phyloP scores from a whole-genome alignment of 2,329 filamentous ascomycete species.

The Botryotinia convoluta region DNA sequence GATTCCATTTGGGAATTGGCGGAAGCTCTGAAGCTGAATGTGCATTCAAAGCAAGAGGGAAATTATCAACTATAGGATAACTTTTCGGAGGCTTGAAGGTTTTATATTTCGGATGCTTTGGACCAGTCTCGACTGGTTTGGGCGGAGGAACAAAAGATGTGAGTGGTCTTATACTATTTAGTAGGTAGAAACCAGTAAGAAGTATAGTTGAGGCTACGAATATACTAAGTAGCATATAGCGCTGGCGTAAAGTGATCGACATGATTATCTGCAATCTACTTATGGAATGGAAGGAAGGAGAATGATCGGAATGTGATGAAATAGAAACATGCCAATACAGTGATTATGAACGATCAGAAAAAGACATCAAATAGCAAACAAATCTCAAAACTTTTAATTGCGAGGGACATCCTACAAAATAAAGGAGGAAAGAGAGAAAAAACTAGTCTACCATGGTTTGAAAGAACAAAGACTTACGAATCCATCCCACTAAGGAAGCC shows the following conservation, averaged over 20 bases:
- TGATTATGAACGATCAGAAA: background rate
- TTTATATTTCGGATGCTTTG: conserved; percentile 25
- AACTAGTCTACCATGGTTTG: background rate
- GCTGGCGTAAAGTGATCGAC: background rate
- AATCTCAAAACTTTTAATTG: background rate
- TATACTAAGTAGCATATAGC: conserved; percentile 7
- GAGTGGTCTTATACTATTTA: background rate
- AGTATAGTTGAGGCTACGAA: background rate
- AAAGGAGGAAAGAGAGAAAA: background rate
- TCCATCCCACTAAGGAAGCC: background rate
- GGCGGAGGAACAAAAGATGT: background rate
- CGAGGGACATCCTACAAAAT: background rate
- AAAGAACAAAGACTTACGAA: conserved; percentile 2
- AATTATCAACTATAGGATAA: conserved; percentile 33
- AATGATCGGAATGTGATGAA: conserved; percentile 1
- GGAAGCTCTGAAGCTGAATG: conserved; percentile 38
- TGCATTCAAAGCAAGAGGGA: conserved; percentile 30
- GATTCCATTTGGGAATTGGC: conserved; percentile 47
- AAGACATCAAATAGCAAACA: background rate
- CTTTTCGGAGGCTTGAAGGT: conserved; percentile 10
- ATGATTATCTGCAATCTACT: conserved; percentile 7
- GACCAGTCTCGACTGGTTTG: background rate
- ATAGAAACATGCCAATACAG: background rate
- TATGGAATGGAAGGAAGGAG: background rate
- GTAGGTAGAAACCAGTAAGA: conserved; percentile 5